A percentile compares a stretch with the other conserved stretches of the same genome.
These are phyloP conservation scores for Penicillium sp. DNA, from an alignment of 2,329 filamentous ascomycete species.

Conservation along the genomic window DNA sequence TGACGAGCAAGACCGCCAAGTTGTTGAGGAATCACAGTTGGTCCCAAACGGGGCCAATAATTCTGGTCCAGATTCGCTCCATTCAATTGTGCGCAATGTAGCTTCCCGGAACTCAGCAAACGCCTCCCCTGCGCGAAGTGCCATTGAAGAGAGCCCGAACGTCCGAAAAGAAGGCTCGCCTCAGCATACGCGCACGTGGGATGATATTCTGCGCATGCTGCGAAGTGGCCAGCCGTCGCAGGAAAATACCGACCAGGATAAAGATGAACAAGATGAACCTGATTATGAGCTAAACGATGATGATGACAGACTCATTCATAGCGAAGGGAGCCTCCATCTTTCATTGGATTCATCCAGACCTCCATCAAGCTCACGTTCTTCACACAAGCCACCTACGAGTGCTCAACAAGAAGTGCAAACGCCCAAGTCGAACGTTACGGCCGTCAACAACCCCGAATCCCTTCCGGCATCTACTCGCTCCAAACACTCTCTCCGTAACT, in stretches of 20 bases:
- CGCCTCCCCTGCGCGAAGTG: slow-evolving; percentile 5
- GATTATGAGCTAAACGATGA: no score
- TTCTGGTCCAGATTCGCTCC: slow-evolving; percentile 16
- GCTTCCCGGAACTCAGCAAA: slow-evolving; percentile 8
- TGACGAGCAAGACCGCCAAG: slow-evolving; percentile 17
- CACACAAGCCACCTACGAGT: slow-evolving; percentile 10
- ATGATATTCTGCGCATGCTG: slow-evolving; percentile 1
- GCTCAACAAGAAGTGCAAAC: slow-evolving; percentile 11
- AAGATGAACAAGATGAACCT: no score
- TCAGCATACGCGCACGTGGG: background rate
- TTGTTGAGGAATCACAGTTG: slow-evolving; percentile 11
- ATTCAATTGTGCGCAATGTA: slow-evolving; percentile 13
- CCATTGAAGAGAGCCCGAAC: slow-evolving; percentile 3
- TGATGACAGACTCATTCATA: slow-evolving; percentile 13
- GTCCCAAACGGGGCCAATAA: slow-evolving; percentile 4
- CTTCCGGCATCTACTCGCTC: slow-evolving; percentile 14
- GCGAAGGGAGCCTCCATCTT: slow-evolving; percentile 15
- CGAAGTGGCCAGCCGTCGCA: slow-evolving; percentile 1
- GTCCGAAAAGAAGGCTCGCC: background rate
- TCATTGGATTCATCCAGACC: slow-evolving; percentile 8
- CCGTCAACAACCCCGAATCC: slow-evolving; percentile 3
- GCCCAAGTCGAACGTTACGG: slow-evolving; percentile 1
- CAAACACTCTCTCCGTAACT: slow-evolving; percentile 3
- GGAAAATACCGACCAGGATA: slow-evolving; percentile 9
- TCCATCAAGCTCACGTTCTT: slow-evolving; percentile 11